A percentile compares a stretch with the other conserved stretches of the same genome.
These are phyloP conservation scores for Rhizopus microsporus DNA, from an alignment of 371 early-diverging fungal species.

Conservation along the genomic window DNA sequence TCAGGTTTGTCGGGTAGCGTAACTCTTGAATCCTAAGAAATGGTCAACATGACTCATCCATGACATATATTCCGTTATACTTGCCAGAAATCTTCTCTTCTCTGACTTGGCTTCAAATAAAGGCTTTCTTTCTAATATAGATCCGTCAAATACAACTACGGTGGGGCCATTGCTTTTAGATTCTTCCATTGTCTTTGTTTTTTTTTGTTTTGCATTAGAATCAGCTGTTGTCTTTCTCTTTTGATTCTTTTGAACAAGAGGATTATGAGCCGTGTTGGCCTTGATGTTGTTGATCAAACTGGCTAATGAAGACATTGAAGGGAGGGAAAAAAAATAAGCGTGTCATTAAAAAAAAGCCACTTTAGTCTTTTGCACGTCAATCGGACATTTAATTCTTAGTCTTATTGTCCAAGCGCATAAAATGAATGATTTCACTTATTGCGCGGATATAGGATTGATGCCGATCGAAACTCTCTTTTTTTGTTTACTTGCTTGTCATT, in stretches of 20 bases:
- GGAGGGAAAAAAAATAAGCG: too few species aligned
- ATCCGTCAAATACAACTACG: constrained; percentile 48
- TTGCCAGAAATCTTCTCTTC: constrained; percentile 47
- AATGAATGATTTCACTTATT: too few species aligned
- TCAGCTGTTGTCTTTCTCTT: constrained; percentile 25
- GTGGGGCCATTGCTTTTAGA: constrained; percentile 27
- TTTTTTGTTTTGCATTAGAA: constrained; percentile 7
- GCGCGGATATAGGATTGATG: too few species aligned
- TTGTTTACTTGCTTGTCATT: too few species aligned
- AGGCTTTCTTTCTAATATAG: constrained; percentile 29
- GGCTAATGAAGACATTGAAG: constrained; percentile 37
- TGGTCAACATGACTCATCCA: neutral
- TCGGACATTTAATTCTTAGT: too few species aligned
- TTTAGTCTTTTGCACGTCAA: too few species aligned
- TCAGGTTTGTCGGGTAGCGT: constrained; percentile 16
- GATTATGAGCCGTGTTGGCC: constrained; percentile 39
- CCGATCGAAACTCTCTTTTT: too few species aligned
- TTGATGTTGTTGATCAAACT: constrained; percentile 42
- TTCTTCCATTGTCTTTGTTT: constrained; percentile 5
- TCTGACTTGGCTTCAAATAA: constrained; percentile 26
- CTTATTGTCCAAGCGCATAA: too few species aligned
- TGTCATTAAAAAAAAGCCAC: too few species aligned
- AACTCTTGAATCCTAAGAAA: constrained; percentile 36
- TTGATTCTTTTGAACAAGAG: constrained; percentile 24
- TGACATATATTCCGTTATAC: neutral